Conservation (phyloP, 345 rosid genomes). For the Boechera retrofracta region DNA sequence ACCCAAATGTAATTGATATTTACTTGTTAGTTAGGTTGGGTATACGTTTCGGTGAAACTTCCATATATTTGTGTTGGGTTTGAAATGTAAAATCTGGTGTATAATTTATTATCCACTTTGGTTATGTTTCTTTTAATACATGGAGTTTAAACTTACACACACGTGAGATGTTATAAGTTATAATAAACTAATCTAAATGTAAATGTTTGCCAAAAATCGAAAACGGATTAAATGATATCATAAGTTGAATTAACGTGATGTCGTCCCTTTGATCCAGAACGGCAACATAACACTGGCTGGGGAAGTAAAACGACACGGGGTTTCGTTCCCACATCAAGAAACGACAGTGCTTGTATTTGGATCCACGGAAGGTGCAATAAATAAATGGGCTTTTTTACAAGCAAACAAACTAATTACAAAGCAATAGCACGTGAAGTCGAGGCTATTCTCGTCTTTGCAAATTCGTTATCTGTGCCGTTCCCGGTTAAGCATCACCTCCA, state of each 20-base stretch:
- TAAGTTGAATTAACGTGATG: too few relatives aligned
- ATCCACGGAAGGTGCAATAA: not conserved
- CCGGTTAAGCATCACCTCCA: slow-evolving; percentile 62
- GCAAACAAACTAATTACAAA: slow-evolving; percentile 28
- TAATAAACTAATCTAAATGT: too few relatives aligned
- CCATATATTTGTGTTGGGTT: too few relatives aligned
- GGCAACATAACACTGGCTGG: not conserved
- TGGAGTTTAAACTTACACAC: too few relatives aligned
- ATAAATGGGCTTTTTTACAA: slow-evolving; percentile 1
- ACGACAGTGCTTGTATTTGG: slow-evolving; percentile 1
- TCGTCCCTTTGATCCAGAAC: not conserved
- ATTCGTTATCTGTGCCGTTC: slow-evolving; percentile 27
- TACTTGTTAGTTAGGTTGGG: too few relatives aligned
- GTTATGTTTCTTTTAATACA: too few relatives aligned
- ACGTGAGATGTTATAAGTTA: too few relatives aligned
- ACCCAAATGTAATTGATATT: too few relatives aligned
- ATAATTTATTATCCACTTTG: too few relatives aligned
- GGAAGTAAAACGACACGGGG: not conserved
- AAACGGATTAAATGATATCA: too few relatives aligned
- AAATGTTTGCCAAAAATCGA: not conserved
- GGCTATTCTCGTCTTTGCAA: not conserved
- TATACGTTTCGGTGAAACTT: too few relatives aligned
- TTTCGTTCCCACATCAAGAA: not conserved
- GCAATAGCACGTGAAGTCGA: not conserved
- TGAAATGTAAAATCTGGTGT: too few relatives aligned